These are phyloP conservation scores for Jamesozyma spencerorum DNA, from an alignment of 805 yeast species.

Conservation along the genomic window DNA sequence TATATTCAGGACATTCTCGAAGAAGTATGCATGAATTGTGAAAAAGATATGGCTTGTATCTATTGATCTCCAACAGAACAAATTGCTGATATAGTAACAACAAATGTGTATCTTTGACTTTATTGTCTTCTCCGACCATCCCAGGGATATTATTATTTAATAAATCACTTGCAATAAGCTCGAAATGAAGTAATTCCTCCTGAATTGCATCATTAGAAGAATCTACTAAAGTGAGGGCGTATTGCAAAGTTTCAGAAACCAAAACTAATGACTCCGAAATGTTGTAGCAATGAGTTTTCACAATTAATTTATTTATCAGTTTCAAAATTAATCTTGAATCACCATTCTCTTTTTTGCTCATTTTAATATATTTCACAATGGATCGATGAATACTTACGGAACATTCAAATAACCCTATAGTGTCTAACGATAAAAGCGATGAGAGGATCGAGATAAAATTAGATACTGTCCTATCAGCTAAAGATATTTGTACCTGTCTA, in stretches of 20 bases:
- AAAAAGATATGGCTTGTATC: slow-evolving; percentile 8
- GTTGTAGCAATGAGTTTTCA: slow-evolving; percentile 36
- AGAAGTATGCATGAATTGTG: background rate
- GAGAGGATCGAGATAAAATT: slow-evolving; percentile 23
- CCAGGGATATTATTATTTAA: slow-evolving; percentile 23
- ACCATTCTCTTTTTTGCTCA: slow-evolving; percentile 21
- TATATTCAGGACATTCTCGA: background rate
- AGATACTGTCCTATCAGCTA: slow-evolving; percentile 20
- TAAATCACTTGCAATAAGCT: slow-evolving; percentile 37
- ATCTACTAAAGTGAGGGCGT: slow-evolving; percentile 30
- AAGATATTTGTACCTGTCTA: slow-evolving; percentile 8
- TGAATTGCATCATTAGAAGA: slow-evolving; percentile 37
- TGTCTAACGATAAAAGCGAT: slow-evolving; percentile 19
- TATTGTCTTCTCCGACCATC: slow-evolving; percentile 12
- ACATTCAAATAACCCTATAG: slow-evolving; percentile 16
- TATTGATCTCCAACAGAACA: slow-evolving; percentile 8
- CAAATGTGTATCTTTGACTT: background rate
- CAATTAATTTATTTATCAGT: slow-evolving; percentile 38
- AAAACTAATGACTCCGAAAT: slow-evolving; percentile 32
- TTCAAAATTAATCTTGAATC: slow-evolving; percentile 32
- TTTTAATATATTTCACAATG: slow-evolving; percentile 16
- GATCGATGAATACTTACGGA: slow-evolving; percentile 13
- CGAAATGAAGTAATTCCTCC: slow-evolving; percentile 38
- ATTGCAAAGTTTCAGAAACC: slow-evolving; percentile 32
- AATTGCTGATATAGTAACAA: slow-evolving; percentile 10